These are phyloP conservation scores for Amanita rimosa DNA, from an alignment of 768 basidiomycete species.

Conservation along the genomic window DNA sequence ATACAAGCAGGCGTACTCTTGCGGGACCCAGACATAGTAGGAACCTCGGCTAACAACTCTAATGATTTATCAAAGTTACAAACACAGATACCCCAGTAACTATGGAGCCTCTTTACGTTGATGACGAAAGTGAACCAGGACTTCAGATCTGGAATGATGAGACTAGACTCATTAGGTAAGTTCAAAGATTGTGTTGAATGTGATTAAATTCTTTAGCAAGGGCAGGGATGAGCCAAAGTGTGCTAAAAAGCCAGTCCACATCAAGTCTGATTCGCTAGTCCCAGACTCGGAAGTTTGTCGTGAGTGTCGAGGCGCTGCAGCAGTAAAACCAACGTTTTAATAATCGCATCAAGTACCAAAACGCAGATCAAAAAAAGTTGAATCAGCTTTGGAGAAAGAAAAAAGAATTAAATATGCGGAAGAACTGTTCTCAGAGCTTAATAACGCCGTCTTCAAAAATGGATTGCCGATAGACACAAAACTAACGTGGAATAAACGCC, in stretches of 20 bases:
- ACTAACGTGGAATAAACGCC: conserved; percentile 55
- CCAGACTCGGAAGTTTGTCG: background rate
- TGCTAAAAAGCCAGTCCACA: conserved; percentile 31
- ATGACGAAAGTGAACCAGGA: conserved; percentile 4
- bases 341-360: conserved; percentile 1
- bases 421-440: conserved; percentile 49
- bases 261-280: background rate
- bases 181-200: background rate
- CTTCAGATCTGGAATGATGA: conserved; percentile 6
- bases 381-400: conserved; percentile 29
- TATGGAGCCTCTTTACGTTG: conserved; percentile 5
- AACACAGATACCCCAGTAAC: background rate
- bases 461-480: conserved; percentile 42
- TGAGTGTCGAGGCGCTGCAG: background rate
- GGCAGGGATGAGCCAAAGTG: conserved; percentile 38
- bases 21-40: too few species aligned
- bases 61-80: background rate
- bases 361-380: conserved; percentile 28
- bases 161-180: conserved; percentile 22
- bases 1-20: background rate
- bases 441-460: conserved; percentile 41
- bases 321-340: background rate
- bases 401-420: conserved; percentile 42
- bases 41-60: background rate
- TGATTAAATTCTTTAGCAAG: background rate